Evolutionary conservation across 1,284 basidiomycete genomes (phyloP), one percentile per base, ranked within the genome.

Genomic region (Ganoderma leucocontextum): DNA sequence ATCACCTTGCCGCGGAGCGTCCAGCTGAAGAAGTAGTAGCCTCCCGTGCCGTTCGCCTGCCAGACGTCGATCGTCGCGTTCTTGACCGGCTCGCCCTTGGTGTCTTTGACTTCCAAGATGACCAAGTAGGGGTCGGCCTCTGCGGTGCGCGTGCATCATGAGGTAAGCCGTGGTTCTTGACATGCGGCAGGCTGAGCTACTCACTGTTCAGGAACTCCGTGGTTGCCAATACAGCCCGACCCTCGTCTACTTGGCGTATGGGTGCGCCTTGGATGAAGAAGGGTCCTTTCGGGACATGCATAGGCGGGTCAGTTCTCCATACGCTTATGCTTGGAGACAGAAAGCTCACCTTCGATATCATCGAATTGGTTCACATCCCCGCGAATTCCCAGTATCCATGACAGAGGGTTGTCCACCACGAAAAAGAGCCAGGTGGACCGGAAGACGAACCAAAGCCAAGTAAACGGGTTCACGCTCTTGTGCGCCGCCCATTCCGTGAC

Each of bases 191-290:
- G 35, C 19, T 19, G 39, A 15, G 13, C 13, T 2, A 67, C 76
- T 63, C 29, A 79, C 78, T 66, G 60, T 75, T 71, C 10, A 78
- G 44, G 10, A 74, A 52, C 2, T 74, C 69, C 5, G 58, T 19
- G 19, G 74, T 67, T 5, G 78, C 76, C 49, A 79, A 49, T 22
- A 78, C 70, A 1, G 72, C 76, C 61, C 76, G 78, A 1, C 78
- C 78, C 8, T 73, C 71, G 13, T 71, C 76, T n/a, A 78, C 62
- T 58, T 75, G 67, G 33, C 75, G 71, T 25, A 63, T 57, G 0
- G 78, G 78, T 1, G 77, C 63, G 25, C 73, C 75, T 17, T 70
- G 13, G 29, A 78, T 65, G 65, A 77, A 79, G 65, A 72, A 74
- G 0, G 78, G 78, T 1, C 78, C 78, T 79, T 79, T 15, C 15